A percentile compares a stretch with the other conserved stretches of the same genome.
These are phyloP conservation scores for Punctularia strigosozonata DNA, from an alignment of 768 basidiomycete species.

Conservation along the genomic window DNA sequence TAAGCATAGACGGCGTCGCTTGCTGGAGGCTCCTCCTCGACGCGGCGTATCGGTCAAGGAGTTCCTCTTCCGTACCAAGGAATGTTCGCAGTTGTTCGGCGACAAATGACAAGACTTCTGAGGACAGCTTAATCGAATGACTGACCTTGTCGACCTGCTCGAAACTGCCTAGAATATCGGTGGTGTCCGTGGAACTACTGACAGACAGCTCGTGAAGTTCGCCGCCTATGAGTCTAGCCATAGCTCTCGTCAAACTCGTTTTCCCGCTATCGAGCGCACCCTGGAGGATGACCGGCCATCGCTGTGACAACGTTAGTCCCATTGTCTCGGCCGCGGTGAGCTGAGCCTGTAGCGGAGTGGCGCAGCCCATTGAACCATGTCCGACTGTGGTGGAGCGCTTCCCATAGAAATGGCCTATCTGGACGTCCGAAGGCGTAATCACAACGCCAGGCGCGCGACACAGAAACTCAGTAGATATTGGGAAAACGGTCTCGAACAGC, in stretches of 20 bases:
- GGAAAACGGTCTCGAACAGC: conserved; percentile 46
- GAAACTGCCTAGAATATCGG: conserved; percentile 90
- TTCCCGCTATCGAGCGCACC: conserved; percentile 72
- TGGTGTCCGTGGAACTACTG: conserved; percentile 82
- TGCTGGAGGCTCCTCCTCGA: no score
- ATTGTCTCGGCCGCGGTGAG: conserved; percentile 61
- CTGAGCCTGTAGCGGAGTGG: conserved; percentile 55
- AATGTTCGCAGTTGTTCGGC: conserved; percentile 26
- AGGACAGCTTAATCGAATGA: conserved; percentile 24
- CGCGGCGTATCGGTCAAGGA: not conserved
- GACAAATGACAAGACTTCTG: conserved; percentile 26
- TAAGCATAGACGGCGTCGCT: not conserved
- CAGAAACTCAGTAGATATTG: conserved; percentile 12
- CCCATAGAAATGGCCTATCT: conserved; percentile 52
- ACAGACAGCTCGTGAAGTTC: conserved; percentile 61
- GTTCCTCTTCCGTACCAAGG: conserved; percentile 8
- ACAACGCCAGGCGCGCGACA: conserved; percentile 23
- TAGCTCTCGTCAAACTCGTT: conserved; percentile 52
- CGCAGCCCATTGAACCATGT: no score
- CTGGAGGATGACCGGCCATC: conserved; percentile 84
- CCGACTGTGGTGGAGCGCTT: conserved; percentile 26
- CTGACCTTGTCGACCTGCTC: conserved; percentile 71
- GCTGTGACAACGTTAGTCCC: conserved; percentile 58
- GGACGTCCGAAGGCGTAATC: conserved; percentile 37
- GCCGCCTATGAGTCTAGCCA: conserved; percentile 65